Conservation (phyloP, 2,329 filamentous ascomycete genomes). For the Aspergillus texensis region DNA sequence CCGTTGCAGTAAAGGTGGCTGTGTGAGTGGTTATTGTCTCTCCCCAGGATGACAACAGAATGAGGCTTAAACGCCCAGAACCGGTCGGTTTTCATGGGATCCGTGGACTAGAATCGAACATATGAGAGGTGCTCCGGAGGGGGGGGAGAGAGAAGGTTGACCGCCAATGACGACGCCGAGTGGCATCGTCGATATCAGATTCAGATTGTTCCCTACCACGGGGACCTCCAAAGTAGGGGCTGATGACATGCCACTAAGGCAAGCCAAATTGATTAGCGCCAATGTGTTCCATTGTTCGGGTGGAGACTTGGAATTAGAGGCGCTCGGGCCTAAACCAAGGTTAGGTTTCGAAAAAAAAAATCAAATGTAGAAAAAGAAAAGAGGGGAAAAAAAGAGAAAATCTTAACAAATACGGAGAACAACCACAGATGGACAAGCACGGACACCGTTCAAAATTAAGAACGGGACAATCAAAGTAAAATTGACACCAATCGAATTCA, state of each 20-base stretch:
- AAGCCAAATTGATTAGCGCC: slow-evolving; percentile 24
- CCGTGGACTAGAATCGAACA: slow-evolving; percentile 3
- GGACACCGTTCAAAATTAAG: neutral
- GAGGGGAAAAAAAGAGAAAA: neutral
- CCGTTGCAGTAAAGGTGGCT: slow-evolving; percentile 3
- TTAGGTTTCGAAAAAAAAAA: slow-evolving; percentile 3
- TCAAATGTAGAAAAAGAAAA: neutral
- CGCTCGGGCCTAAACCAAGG: slow-evolving; percentile 19
- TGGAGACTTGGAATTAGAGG: slow-evolving; percentile 6
- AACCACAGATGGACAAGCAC: neutral
- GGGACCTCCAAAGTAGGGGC: slow-evolving; percentile 18
- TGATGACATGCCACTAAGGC: slow-evolving; percentile 26
- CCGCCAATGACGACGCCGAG: slow-evolving; percentile 4
- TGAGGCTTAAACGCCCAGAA: slow-evolving; percentile 15
- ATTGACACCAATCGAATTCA: neutral
- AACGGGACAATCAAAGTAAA: neutral
- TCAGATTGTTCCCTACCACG: slow-evolving; percentile 13
- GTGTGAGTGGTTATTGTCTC: neutral
- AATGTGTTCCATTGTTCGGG: slow-evolving; percentile 9
- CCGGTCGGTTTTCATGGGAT: neutral
- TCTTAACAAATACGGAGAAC: neutral
- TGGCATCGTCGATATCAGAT: slow-evolving; percentile 11
- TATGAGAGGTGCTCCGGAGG: slow-evolving; percentile 13
- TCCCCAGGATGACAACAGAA: neutral
- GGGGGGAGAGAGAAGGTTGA: neutral